A percentile compares a stretch with the other conserved stretches of the same genome.
Evolutionary conservation across 345 rosid species (phyloP).

Genomic region (Eutrema heterophyllum): DNA sequence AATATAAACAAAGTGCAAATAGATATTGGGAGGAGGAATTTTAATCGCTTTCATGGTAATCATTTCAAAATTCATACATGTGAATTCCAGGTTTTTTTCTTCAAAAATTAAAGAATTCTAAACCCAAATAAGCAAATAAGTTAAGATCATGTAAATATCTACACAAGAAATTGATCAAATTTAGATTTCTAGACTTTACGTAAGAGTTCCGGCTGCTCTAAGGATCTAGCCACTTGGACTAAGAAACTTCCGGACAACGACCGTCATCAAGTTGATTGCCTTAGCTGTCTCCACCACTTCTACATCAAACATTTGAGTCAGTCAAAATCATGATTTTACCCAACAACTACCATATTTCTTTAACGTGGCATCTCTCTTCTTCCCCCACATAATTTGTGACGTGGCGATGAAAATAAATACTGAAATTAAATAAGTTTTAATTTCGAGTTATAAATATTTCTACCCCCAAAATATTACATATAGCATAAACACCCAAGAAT

Average conservation of each 20-base stretch:
- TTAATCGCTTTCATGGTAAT: neutral
- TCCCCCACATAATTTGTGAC: neutral
- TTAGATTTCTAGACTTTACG: neutral
- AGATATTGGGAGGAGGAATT: neutral
- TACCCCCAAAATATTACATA: neutral
- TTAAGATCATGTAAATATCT: neutral
- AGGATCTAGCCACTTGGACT: constrained; percentile 8
- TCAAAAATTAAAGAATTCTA: neutral
- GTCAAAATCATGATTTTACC: constrained; percentile 16
- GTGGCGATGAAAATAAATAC: neutral
- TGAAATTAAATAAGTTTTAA: neutral
- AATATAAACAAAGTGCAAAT: neutral
- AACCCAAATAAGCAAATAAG: neutral
- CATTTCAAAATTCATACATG: neutral
- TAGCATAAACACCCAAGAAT: neutral
- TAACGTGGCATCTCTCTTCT: constrained; percentile 12
- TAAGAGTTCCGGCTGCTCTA: neutral
- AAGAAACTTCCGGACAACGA: constrained; percentile 18
- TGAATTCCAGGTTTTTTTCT: neutral
- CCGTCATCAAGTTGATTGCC: constrained; percentile 6
- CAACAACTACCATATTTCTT: constrained; percentile 12
- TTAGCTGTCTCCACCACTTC: constrained; percentile 26
- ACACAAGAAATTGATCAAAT: neutral
- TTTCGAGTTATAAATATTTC: neutral
- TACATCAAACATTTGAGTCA: constrained; percentile 8